Percentiles rank a stretch among this genome's conserved stretches.
phyloP scores from a whole-genome alignment of 2,329 filamentous ascomycete genomes.

The Arthroderma sp. region DNA sequence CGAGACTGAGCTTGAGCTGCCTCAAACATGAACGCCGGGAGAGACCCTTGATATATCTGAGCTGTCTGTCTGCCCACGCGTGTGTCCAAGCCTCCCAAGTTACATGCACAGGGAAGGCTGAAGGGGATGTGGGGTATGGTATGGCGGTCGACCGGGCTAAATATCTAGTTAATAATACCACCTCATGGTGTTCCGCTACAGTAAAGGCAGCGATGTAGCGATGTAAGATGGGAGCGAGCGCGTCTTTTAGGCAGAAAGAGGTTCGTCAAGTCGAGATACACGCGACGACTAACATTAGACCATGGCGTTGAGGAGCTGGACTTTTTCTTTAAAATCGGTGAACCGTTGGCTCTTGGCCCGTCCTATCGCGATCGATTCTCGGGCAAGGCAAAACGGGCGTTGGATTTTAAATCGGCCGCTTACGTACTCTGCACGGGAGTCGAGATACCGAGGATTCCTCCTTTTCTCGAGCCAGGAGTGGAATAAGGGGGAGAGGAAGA shows the following conservation, averaged over 20 bases:
- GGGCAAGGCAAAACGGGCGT: neutral
- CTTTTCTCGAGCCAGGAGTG: neutral
- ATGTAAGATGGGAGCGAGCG: too few relatives aligned
- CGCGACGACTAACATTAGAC: neutral
- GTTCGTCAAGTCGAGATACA: neutral
- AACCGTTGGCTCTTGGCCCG: neutral
- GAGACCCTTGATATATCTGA: neutral
- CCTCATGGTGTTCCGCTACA: neutral
- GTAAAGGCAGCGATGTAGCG: neutral
- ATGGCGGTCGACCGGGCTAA: neutral
- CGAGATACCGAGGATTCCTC: neutral
- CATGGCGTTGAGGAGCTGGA: neutral
- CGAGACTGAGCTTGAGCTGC: neutral
- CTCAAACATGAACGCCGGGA: neutral
- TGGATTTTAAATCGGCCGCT: neutral
- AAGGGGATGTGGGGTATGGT: neutral
- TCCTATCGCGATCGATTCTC: neutral
- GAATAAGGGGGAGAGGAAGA: neutral
- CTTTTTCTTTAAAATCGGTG: neutral
- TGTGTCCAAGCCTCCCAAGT: neutral
- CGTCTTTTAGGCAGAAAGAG: too few relatives aligned
- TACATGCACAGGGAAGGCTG: neutral
- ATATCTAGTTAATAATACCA: neutral
- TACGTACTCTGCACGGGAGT: neutral
- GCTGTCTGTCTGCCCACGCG: neutral